A percentile compares a stretch with the other conserved stretches of the same genome.
phyloP scores from a whole-genome alignment of 2,329 filamentous ascomycete genomes.

The Achaetomium macrosporum region DNA sequence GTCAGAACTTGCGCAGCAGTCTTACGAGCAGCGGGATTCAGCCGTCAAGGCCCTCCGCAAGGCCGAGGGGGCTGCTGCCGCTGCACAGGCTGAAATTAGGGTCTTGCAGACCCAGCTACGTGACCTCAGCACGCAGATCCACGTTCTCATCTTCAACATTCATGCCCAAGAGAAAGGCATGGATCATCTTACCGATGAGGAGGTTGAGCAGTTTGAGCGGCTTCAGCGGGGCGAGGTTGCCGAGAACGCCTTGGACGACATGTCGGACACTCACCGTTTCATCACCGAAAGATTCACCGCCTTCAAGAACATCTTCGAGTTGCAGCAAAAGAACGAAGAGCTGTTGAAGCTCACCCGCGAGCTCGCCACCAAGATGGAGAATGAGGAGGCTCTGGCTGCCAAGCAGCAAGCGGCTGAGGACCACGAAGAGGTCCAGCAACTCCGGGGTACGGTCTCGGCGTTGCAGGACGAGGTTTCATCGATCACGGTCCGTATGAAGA shows the following conservation, averaged over 20 bases:
- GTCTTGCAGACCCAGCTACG: slow-evolving; percentile 82
- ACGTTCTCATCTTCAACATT: slow-evolving; percentile 82
- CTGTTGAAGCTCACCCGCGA: slow-evolving; percentile 77
- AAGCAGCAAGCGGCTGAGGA: slow-evolving; percentile 59
- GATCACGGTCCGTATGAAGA: slow-evolving; percentile 78
- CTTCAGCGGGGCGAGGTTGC: slow-evolving; percentile 70
- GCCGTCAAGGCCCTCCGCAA: slow-evolving; percentile 75
- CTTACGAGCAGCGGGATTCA: slow-evolving; percentile 71
- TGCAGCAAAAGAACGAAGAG: slow-evolving; percentile 84
- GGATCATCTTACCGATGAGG: slow-evolving; percentile 63
- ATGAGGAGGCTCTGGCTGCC: slow-evolving; percentile 69
- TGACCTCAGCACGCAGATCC: slow-evolving; percentile 84
- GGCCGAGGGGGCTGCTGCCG: slow-evolving; percentile 65
- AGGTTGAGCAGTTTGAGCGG: slow-evolving; percentile 69
- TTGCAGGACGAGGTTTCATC: slow-evolving; percentile 79
- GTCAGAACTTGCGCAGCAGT: slow-evolving; percentile 76
- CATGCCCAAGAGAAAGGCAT: slow-evolving; percentile 76
- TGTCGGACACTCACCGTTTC: slow-evolving; percentile 80
- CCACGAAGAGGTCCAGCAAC: slow-evolving; percentile 64
- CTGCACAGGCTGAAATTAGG: slow-evolving; percentile 61
- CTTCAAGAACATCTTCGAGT: slow-evolving; percentile 77
- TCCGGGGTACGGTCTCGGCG: slow-evolving; percentile 29
- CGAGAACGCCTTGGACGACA: slow-evolving; percentile 63
- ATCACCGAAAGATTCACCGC: slow-evolving; percentile 86
- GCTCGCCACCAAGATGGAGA: slow-evolving; percentile 84